Conservation (phyloP, 192 early-diverging fungal species). For the Phycomyces blakesleeanus region DNA sequence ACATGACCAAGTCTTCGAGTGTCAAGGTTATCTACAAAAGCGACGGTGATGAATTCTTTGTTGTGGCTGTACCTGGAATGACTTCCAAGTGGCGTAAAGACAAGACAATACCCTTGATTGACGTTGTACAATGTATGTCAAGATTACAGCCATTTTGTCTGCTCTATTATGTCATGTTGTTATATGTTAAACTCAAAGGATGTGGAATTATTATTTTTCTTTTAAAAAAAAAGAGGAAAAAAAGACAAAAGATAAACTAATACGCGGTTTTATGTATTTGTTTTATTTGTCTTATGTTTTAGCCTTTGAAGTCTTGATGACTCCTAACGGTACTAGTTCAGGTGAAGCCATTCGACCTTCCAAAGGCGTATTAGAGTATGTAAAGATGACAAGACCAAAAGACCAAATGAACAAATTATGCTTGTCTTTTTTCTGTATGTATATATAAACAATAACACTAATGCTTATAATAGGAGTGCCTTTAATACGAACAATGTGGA, state of each 20-base stretch:
- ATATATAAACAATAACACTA: too few species aligned
- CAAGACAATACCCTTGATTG: constrained; percentile 30
- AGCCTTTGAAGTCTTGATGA: constrained; percentile 33
- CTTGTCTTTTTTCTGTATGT: too few species aligned
- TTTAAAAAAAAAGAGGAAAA: too few species aligned
- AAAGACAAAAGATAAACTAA: too few species aligned
- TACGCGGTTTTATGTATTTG: too few species aligned
- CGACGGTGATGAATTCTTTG: constrained; percentile 26
- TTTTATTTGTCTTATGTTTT: neutral
- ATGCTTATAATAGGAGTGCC: neutral
- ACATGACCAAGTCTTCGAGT: too few species aligned
- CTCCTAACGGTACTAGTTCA: constrained; percentile 23
- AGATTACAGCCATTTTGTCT: too few species aligned
- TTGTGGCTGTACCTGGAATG: constrained; percentile 27
- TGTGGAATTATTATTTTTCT: too few species aligned
- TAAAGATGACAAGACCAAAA: too few species aligned
- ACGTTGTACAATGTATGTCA: constrained; percentile 33
- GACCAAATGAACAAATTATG: too few species aligned
- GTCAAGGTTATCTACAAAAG: constrained; percentile 26
- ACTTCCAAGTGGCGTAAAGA: constrained; percentile 31
- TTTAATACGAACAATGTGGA: constrained; percentile 33
- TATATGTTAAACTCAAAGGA: too few species aligned
- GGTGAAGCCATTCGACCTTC: constrained; percentile 31
- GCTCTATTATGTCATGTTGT: neutral
- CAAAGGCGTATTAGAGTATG: constrained; percentile 21